Conservation (phyloP, 768 basidiomycete species). For the Strobilomyces dryophilus region DNA sequence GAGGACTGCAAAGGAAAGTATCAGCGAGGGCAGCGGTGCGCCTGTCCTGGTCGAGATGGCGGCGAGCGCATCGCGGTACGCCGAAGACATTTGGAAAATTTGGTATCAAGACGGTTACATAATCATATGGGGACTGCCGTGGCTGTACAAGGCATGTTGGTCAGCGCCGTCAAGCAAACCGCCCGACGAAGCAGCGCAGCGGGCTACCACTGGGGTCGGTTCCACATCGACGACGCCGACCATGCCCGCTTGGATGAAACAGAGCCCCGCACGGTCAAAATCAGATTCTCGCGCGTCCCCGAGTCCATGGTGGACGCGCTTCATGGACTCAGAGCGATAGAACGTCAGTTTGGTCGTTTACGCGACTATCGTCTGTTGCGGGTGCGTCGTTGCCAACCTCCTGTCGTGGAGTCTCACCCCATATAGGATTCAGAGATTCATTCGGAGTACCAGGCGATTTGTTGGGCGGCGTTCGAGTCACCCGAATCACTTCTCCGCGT, state of each 20-base stretch:
- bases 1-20: constrained; percentile 74
- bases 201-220: constrained; percentile 7
- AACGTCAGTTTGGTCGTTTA: constrained; percentile 50
- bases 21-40: constrained; percentile 70
- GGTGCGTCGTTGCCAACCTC: constrained; percentile 28
- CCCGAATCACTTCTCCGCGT: constrained; percentile 38
- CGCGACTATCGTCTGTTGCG: constrained; percentile 39
- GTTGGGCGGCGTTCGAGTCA: constrained; percentile 45
- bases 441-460: constrained; percentile 39
- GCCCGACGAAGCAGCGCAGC: constrained; percentile 1
- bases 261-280: constrained; percentile 29
- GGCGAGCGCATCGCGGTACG: constrained; percentile 52
- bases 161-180: constrained; percentile 4
- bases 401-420: background rate
- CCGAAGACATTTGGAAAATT: constrained; percentile 23
- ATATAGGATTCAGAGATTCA: constrained; percentile 46
- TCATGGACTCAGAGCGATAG: constrained; percentile 50
- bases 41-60: constrained; percentile 65
- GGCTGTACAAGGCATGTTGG: constrained; percentile 20
- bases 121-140: constrained; percentile 8
- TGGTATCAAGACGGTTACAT: constrained; percentile 12
- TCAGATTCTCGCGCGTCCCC: constrained; percentile 40
- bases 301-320: constrained; percentile 47
- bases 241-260: constrained; percentile 15
- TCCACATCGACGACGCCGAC: constrained; percentile 23